phyloP scores from a whole-genome alignment of 1,284 basidiomycete genomes.

The Irpex rosettiformis region DNA sequence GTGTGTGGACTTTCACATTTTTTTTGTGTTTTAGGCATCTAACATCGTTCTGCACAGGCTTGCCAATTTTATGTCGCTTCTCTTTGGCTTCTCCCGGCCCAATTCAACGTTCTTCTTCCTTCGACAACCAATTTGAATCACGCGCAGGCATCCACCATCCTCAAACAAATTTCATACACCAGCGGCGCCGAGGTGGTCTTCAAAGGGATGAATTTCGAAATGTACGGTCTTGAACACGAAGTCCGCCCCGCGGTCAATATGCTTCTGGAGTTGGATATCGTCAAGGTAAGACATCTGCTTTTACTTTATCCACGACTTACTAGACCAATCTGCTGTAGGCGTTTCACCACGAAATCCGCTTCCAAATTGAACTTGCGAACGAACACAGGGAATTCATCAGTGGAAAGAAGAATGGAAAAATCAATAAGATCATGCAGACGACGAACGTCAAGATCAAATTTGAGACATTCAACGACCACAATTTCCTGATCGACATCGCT shows the following conservation, averaged over 20 bases:
- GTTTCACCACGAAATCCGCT: conserved; percentile 96
- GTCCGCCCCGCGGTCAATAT: conserved; percentile 84
- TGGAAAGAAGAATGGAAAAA: conserved; percentile 97
- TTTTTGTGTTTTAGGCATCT: conserved; percentile 12
- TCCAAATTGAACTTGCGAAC: conserved; percentile 97
- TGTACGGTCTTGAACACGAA: conserved; percentile 94
- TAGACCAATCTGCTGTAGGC: conserved; percentile 40
- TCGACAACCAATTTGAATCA: conserved; percentile 75
- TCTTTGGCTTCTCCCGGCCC: conserved; percentile 92
- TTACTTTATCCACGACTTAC: background rate
- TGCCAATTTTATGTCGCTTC: conserved; percentile 96
- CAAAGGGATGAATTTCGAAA: conserved; percentile 97
- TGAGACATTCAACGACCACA: conserved; percentile 98
- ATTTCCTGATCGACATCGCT: conserved; percentile 95
- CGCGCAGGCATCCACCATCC: conserved; percentile 78
- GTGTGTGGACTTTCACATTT: conserved; percentile 43
- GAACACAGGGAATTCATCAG: conserved; percentile 98
- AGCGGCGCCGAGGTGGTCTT: conserved; percentile 96
- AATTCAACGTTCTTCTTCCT: conserved; percentile 89
- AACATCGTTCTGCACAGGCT: conserved; percentile 49
- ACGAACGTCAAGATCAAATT: conserved; percentile 98
- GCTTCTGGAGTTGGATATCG: conserved; percentile 87
- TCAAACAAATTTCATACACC: conserved; percentile 84
- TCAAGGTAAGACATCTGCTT: conserved; percentile 59
- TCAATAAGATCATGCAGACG: conserved; percentile 98